Evolutionary conservation across 257 asterid species (phyloP).

Genomic region (Solanum chmielewskii): DNA sequence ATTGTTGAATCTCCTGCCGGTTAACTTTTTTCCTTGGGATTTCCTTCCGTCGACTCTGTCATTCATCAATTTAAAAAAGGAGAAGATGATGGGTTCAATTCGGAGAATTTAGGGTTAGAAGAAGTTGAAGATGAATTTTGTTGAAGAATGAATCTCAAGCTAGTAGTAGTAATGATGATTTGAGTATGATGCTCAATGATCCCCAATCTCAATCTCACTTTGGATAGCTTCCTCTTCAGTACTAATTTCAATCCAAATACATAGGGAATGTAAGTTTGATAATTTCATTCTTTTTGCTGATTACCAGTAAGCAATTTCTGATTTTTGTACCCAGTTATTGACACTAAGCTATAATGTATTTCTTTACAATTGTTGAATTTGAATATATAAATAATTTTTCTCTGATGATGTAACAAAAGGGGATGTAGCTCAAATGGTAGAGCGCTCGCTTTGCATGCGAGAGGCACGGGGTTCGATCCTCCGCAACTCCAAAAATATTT

Average conservation of each 20-base stretch:
- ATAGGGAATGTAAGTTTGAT: background rate
- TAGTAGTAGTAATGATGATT: background rate
- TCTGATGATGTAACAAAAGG: slow-evolving; percentile 4
- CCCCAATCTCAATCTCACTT: background rate
- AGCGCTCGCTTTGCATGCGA: slow-evolving; percentile 99
- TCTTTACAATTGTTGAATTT: background rate
- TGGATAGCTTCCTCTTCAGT: background rate
- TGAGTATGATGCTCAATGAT: background rate
- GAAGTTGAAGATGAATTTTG: background rate
- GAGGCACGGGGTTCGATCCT: slow-evolving; percentile 99
- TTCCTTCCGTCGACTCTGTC: background rate
- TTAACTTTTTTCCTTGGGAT: background rate
- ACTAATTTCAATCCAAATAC: background rate
- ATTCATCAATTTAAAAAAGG: background rate
- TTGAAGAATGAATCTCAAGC: background rate
- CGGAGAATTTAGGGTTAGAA: background rate
- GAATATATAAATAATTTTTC: background rate
- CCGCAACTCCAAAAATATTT: slow-evolving; percentile 39
- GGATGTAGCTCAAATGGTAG: slow-evolving; percentile 99
- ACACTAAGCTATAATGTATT: no score
- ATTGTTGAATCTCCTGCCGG: background rate
- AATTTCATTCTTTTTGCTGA: background rate
- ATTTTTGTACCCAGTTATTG: background rate
- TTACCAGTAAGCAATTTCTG: background rate
- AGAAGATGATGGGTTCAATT: background rate